Evolutionary conservation across 2,329 filamentous ascomycete species (phyloP), one percentile per base, ranked within the genome.

Genomic region (Myriosclerotinia duriaeana): DNA sequence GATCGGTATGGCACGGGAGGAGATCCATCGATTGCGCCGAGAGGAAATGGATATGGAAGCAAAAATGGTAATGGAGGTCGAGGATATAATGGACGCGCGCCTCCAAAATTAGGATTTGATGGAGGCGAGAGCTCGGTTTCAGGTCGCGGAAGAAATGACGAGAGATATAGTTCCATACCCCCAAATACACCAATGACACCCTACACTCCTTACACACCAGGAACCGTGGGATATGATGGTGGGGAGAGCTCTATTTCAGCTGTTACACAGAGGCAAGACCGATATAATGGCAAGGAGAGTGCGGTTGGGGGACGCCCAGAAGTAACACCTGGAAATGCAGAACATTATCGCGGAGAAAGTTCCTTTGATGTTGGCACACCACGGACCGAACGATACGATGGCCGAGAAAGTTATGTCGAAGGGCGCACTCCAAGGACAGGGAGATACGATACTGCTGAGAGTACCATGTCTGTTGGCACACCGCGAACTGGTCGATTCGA

Each of bases 101-200:
- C 50, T 26, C 63, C 53, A 50, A 36, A 14, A 42, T n/a, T 44
- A 26, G 63, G 53, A 38, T 59, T 59, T 50, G 63, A 59, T 52
- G 53, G 42, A n/a, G 42, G 26, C 1, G 60, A 48, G 11, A 59
- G 53, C 53, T 48, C 34, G 34, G 9, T 58, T 48, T 40, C 40
- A 8, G 38, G 61, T 30, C 61, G 61, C 17, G 50, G 30, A 58
- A 48, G 3, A 30, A 53, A 34, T 40, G 30, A 58, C 34, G 53
- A 58, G 30, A 59, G 63, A 50, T 48, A 42, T 20, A 44, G 15
- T 15, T 65, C 53, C 17, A 65, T n/a, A n/a, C 63, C 63, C 34
- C 63, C 63, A 65, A 65, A 65, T 46, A 65, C 63, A 40, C 63
- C 63, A 22, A 65, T 65, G 42, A 59, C 63, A 38, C 63, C 63